phyloP scores from a whole-genome alignment of 202 grass and related monocot species.

The Zoysia matrella region DNA sequence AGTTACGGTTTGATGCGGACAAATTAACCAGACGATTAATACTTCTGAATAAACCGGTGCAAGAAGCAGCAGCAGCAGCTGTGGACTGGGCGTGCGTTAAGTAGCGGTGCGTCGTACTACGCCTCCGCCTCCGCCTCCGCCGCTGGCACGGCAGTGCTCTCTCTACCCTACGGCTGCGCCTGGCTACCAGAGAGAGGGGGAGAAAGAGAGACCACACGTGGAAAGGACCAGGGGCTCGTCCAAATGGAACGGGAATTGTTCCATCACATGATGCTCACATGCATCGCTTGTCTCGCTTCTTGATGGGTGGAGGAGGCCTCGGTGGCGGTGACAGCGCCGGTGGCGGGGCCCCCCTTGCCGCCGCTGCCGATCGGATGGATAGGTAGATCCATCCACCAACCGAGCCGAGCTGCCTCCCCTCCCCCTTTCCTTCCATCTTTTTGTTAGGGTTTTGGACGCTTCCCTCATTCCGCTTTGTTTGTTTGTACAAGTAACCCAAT shows the following conservation, averaged over 20 bases:
- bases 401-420: neutral
- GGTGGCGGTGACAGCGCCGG: constrained; percentile 47
- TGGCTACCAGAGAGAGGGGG: no score
- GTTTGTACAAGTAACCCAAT: no score
- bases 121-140: neutral
- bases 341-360: constrained; percentile 5
- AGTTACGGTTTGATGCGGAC: neutral
- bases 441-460: neutral
- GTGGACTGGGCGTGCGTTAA: neutral
- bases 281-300: neutral
- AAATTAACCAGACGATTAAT: no score
- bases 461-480: neutral
- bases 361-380: constrained; percentile 6
- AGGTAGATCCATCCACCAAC: constrained; percentile 41
- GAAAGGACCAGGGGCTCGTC: neutral
- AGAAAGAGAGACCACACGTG: constrained; percentile 25
- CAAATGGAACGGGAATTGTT: constrained; percentile 46
- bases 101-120: neutral
- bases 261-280: constrained; percentile 52
- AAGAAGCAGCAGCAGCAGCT: neutral
- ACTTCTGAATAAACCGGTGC: neutral
- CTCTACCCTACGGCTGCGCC: no score
- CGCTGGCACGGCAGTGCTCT: no score
- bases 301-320: neutral
- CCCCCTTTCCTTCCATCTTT: constrained; percentile 18